These are phyloP conservation scores for Guadua angustifolia DNA, from an alignment of 176 grass and related monocot genomes.

Conservation along the genomic window DNA sequence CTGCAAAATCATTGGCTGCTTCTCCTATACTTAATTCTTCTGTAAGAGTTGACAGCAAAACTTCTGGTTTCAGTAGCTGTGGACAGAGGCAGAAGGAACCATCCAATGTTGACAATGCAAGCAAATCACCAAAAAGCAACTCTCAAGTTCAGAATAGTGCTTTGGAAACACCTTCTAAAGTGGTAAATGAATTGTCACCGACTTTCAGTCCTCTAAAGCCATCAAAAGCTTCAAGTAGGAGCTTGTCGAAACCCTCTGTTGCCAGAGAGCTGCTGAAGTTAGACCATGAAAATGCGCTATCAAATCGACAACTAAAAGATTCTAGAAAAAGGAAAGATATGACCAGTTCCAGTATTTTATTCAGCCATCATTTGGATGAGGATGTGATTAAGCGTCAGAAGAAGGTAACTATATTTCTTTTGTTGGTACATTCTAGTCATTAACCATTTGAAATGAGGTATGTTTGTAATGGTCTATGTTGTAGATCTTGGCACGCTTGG, in stretches of 20 bases:
- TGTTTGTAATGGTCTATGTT: conserved; percentile 30
- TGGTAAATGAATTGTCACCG: conserved; percentile 61
- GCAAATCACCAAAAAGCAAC: conserved; percentile 41
- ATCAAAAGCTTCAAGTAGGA: conserved; percentile 56
- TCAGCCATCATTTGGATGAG: conserved; percentile 83
- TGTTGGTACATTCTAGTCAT: not conserved
- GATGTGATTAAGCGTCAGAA: conserved; percentile 79
- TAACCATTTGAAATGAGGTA: conserved; percentile 18
- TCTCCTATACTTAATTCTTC: conserved; percentile 46
- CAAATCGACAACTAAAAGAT: conserved; percentile 52
- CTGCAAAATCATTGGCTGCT: conserved; percentile 49
- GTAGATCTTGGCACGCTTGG: conserved; percentile 76
- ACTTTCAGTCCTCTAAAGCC: conserved; percentile 65
- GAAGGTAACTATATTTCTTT: conserved; percentile 62
- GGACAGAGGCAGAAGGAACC: conserved; percentile 26
- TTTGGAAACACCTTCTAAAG: conserved; percentile 52
- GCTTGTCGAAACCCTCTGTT: conserved; percentile 51
- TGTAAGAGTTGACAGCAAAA: conserved; percentile 42
- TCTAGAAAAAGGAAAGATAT: conserved; percentile 70
- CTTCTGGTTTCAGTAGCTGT: conserved; percentile 46
- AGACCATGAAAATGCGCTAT: conserved; percentile 45
- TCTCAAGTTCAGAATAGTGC: conserved; percentile 21
- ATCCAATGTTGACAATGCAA: conserved; percentile 32
- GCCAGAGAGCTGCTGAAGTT: conserved; percentile 62
- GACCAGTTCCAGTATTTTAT: conserved; percentile 58